Evolutionary conservation across 257 asterid species (phyloP), one percentile per base, ranked within the genome.

Genomic region (Rehmannia glutinosa): DNA sequence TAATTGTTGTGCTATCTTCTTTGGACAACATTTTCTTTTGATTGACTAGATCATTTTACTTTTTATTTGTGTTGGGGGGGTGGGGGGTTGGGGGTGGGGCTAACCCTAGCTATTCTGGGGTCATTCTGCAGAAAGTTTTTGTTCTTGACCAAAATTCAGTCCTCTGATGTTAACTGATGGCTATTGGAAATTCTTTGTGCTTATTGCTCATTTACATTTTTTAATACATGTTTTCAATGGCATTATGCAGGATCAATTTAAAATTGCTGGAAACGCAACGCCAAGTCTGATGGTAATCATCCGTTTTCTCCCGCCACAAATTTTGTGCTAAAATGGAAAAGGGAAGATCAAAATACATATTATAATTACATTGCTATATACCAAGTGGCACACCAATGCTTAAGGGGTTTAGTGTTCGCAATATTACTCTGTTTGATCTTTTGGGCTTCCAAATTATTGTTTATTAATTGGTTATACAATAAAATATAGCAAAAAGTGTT

Each of bases 211-310:
- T 17, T 59, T 11, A n/a, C 41, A 17, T 30, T 30, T 17, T 23
- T 19, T 5, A 35, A 16, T 11, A 27, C 3, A 12, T 12, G 13
- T 57, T 42, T 59, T 49, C 54, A 35, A 9, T 66, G 25, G 25
- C 5, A 20, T 25, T 77, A 23, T 71, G 58, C 87, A 84, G 90
- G 87, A 75, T 27, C 86, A 81, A 38, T 60, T 82, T 43, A 82
- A 64, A 68, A 49, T 68, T 49, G 52, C 56, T 63, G 86, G 79
- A 72, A 73, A 70, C 67, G 71, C 85, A 2, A 61, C 64, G 25
- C 78, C 79, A 0, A 42, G 76, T 69, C 71, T 77, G 47, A 71
- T 81, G 86, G 89, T 83, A 80, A 19, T 13, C 10, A 63, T 52
- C 58, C 45, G 15, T 42, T 58, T 69, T 62, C 30, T 45, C 36